phyloP scores from a whole-genome alignment of 129 eudicot genomes.

The Lactuca saligna region DNA sequence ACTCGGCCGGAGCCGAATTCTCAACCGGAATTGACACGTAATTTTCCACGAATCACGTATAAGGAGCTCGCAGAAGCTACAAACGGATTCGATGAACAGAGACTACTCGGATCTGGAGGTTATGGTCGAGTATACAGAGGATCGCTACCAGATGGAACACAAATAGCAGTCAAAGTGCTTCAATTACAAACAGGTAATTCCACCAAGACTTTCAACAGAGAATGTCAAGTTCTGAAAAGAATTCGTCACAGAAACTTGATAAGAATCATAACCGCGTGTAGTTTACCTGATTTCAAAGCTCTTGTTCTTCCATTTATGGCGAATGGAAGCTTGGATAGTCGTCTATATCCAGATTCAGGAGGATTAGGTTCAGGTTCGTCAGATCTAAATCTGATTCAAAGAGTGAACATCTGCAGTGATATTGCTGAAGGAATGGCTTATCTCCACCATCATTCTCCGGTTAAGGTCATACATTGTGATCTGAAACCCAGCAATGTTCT shows the following conservation, averaged over 20 bases:
- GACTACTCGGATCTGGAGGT: constrained; percentile 54
- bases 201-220: constrained; percentile 55
- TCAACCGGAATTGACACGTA: constrained; percentile 37
- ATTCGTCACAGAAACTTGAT: constrained; percentile 61
- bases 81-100: constrained; percentile 44
- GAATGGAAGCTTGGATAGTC: constrained; percentile 59
- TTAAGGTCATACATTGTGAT: constrained; percentile 63
- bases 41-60: constrained; percentile 55
- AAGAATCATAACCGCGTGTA: constrained; percentile 59
- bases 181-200: constrained; percentile 51
- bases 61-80: constrained; percentile 56
- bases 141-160: constrained; percentile 45
- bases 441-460: constrained; percentile 63
- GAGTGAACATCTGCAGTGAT: constrained; percentile 63
- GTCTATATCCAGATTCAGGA: constrained; percentile 37
- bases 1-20: constrained; percentile 13
- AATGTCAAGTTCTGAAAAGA: constrained; percentile 60
- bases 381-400: constrained; percentile 43
- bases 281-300: constrained; percentile 69
- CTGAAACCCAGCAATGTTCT: constrained; percentile 70
- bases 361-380: constrained; percentile 34
- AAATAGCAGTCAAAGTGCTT: constrained; percentile 60
- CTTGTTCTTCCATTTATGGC: constrained; percentile 62
- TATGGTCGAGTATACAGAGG: constrained; percentile 58
- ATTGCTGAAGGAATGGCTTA: constrained; percentile 74